A percentile compares a stretch with the other conserved stretches of the same genome.
Conservation (phyloP, 2,329 filamentous ascomycete genomes). For the Sporothrix pallida region DNA sequence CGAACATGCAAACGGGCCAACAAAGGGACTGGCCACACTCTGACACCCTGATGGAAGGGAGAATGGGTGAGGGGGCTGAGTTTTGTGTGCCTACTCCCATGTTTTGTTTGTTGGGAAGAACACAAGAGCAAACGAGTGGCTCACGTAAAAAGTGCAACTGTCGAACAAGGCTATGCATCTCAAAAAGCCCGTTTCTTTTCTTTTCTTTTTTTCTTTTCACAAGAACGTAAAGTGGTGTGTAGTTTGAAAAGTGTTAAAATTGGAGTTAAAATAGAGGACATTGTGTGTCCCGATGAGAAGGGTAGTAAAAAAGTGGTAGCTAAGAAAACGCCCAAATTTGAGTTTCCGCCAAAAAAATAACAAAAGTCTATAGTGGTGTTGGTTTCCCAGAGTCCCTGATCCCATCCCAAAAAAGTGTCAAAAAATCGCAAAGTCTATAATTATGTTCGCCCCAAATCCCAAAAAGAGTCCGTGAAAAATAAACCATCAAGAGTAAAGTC, state of each 20-base stretch:
- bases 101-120: conserved; percentile 3
- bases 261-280: conserved; percentile 17
- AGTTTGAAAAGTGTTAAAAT: not conserved
- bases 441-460: not conserved
- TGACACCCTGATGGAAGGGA: conserved; percentile 1
- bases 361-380: conserved; percentile 28
- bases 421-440: conserved; percentile 2
- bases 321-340: conserved; percentile 19
- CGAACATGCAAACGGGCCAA: not conserved
- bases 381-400: conserved; percentile 11
- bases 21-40: not conserved
- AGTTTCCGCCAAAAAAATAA: not conserved
- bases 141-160: conserved; percentile 6
- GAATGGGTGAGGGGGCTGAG: conserved; percentile 2
- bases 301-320: not conserved
- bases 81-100: not conserved
- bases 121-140: not conserved
- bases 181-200: not conserved
- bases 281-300: conserved; percentile 14
- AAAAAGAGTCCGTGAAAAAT: not conserved
- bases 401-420: conserved; percentile 12
- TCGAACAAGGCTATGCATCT: conserved; percentile 1
- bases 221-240: not conserved
- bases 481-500: conserved; percentile 15
- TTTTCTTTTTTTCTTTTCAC: not conserved